Conservation (phyloP, 1,139 yeast genomes). For the Blastobotrys niveus region DNA sequence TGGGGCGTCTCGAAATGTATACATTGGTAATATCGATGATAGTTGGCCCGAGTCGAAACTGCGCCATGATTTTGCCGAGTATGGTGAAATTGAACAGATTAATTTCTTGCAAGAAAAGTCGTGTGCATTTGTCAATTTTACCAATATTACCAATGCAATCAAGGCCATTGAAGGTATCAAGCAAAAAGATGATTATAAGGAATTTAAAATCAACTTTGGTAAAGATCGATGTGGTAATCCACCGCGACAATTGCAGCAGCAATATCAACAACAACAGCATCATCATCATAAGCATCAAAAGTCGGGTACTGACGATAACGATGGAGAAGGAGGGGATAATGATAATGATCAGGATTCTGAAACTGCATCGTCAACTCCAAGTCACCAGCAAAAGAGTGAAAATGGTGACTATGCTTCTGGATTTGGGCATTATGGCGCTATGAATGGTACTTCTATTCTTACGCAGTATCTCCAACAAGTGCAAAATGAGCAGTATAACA, state of each 20-base stretch:
- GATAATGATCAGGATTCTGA: not conserved
- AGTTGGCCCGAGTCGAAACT: slow-evolving; percentile 55
- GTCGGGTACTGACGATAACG: not conserved
- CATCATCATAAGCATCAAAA: not conserved
- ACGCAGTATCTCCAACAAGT: slow-evolving; percentile 69
- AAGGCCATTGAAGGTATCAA: slow-evolving; percentile 70
- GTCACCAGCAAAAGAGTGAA: slow-evolving; percentile 3
- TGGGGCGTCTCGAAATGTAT: slow-evolving; percentile 89
- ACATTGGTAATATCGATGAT: slow-evolving; percentile 65
- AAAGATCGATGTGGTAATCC: slow-evolving; percentile 92
- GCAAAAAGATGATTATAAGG: slow-evolving; percentile 42
- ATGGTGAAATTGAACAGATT: slow-evolving; percentile 92
- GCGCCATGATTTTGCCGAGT: slow-evolving; percentile 68
- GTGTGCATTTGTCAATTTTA: slow-evolving; percentile 90
- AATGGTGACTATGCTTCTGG: slow-evolving; percentile 8
- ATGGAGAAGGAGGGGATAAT: slow-evolving; percentile 5
- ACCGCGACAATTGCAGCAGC: slow-evolving; percentile 36
- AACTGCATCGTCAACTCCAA: slow-evolving; percentile 3
- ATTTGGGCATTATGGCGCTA: slow-evolving; percentile 10
- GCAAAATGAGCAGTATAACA: slow-evolving; percentile 32
- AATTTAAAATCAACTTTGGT: slow-evolving; percentile 74
- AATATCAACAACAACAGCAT: slow-evolving; percentile 3
- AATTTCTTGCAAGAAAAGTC: slow-evolving; percentile 76
- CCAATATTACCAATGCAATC: slow-evolving; percentile 80
- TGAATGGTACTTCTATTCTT: slow-evolving; percentile 62